Evolutionary conservation across 1,139 yeast species (phyloP).

Genomic region (Tardiomyces blankii): DNA sequence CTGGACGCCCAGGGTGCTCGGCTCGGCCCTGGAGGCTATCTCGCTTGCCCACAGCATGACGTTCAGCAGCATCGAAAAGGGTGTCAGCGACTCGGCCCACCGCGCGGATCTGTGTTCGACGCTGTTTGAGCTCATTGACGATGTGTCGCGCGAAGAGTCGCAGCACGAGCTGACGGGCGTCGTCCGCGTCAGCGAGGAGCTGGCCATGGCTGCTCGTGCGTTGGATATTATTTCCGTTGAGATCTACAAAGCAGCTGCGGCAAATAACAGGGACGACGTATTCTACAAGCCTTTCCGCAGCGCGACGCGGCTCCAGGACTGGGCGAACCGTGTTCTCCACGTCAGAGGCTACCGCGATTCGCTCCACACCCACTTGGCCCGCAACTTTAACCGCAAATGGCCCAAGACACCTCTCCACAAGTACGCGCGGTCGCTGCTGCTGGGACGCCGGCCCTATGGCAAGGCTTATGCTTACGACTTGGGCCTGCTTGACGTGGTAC

Average conservation of each 20-base stretch:
- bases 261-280: too few relatives aligned
- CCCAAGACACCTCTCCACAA: conserved; percentile 38
- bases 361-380: conserved; percentile 35
- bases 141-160: background rate
- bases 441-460: conserved; percentile 29
- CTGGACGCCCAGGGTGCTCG: conserved; percentile 13
- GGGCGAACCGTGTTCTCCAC: conserved; percentile 11
- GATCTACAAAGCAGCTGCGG: conserved; percentile 38
- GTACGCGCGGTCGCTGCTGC: conserved; percentile 26
- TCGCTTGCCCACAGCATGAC: conserved; percentile 23
- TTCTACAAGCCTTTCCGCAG: too few relatives aligned
- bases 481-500: conserved; percentile 49
- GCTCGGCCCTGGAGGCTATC: conserved; percentile 20
- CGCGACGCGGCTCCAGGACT: too few relatives aligned
- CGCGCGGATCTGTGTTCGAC: conserved; percentile 3
- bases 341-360: conserved; percentile 31
- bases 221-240: conserved; percentile 68
- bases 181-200: conserved; percentile 15
- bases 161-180: too few relatives aligned
- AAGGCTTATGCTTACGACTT: conserved; percentile 48
- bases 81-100: conserved; percentile 4
- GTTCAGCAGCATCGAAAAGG: too few relatives aligned
- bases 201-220: conserved; percentile 51
- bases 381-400: conserved; percentile 39
- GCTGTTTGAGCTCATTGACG: conserved; percentile 3